These are phyloP conservation scores for Suillus americanus DNA, from an alignment of 768 basidiomycete species.

Conservation along the genomic window DNA sequence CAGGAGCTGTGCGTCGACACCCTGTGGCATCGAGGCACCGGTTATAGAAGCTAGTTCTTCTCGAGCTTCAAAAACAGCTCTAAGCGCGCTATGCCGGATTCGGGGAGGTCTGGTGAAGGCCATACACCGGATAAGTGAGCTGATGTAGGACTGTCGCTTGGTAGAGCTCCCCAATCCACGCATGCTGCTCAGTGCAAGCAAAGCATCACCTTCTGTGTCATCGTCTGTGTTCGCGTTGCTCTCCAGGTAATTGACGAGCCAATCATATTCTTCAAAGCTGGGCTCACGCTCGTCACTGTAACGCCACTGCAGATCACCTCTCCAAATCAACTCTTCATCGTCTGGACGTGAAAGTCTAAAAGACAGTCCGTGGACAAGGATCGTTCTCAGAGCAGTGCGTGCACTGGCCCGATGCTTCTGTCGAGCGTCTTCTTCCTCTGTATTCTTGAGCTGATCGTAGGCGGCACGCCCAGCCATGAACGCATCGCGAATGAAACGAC, in stretches of 20 bases:
- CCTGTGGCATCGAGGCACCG: not conserved
- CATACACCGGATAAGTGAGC: not conserved
- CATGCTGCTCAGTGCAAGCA: not conserved
- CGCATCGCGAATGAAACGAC: not conserved
- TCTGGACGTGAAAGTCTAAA: not conserved
- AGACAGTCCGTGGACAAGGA: not conserved
- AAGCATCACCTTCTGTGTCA: not conserved
- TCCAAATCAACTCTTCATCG: not conserved
- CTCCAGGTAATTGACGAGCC: not conserved
- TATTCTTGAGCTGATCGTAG: not conserved
- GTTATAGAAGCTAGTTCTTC: not conserved
- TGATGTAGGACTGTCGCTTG: not conserved
- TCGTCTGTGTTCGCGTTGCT: not conserved
- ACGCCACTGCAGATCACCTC: not conserved
- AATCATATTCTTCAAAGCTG: not conserved
- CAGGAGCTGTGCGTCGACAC: not conserved
- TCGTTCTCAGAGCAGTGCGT: not conserved
- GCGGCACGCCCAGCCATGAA: not conserved
- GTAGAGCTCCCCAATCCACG: not conserved
- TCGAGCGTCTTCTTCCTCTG: no score
- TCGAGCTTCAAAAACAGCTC: not conserved
- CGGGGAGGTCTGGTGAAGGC: not conserved
- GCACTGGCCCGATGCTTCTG: not conserved
- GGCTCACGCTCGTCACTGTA: not conserved
- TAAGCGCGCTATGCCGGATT: not conserved